Base-by-base conservation (phyloP, 202 grass and related monocot species). In the Bolboschoenoplectus hybrid region DNA sequence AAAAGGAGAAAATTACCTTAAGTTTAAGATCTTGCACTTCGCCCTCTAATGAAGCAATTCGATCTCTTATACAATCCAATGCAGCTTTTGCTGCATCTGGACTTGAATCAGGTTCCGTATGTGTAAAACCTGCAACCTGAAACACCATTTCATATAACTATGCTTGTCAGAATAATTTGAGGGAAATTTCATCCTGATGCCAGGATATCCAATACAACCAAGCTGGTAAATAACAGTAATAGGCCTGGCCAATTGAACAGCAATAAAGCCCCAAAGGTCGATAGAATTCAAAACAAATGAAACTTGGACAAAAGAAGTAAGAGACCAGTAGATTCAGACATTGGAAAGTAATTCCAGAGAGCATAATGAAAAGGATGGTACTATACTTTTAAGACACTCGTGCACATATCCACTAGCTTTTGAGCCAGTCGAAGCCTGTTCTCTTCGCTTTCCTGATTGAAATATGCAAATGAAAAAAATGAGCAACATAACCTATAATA, bases 381-480 rank as follows among this genome's bases (percentile, higher is more conserved):
- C 10, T 12, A 64, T 80, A 94, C 96, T 91, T 95, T 95, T 72
- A 98, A 86, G 89, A 95, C 67, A 44, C 73, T 91, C 38, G 46
- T 81, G 79, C 91, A 94, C 74, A 98, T 87, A 47, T 70, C 88
- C 17, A 87, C 84, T 65, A 98, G 82, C 41, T 95, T 90, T 85
- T 92, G 88, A 34, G 87, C 86, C 4, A 95, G 86, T 65, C 91
- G 85, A 17, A 56, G 87, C 78, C 96, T 92, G 19, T 92, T 82
- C 39, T 90, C 84, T 83, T 98, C 91, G 4, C 86, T 95, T 87
- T 94, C 93, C 96, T 98, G 87, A 84, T 58, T 78, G 49, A 88
- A 67, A 77, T 8, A 84, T 36, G 85, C 60, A 85, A 34, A 85
- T 49, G 71, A 2, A 80, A 44, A 85, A 60, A 77, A 63, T 89